These are phyloP conservation scores for Dothideomycetes sp. DNA, from an alignment of 2,329 filamentous ascomycete genomes.

Conservation along the genomic window DNA sequence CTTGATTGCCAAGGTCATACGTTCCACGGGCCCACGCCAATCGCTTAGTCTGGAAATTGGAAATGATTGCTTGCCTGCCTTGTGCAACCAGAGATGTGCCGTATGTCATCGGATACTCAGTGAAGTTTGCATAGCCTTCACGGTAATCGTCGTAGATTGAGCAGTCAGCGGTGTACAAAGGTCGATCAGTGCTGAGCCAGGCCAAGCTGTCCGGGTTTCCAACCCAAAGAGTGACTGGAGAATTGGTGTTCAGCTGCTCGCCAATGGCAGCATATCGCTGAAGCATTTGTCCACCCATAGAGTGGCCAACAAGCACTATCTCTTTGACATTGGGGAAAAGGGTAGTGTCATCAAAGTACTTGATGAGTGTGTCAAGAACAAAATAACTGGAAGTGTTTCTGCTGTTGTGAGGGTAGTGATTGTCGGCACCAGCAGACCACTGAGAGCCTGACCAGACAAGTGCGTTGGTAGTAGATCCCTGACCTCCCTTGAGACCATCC, in stretches of 20 bases:
- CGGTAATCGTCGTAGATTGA: slow-evolving; percentile 23
- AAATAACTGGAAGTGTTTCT: slow-evolving; percentile 20
- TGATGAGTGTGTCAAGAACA: slow-evolving; percentile 22
- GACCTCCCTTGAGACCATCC: slow-evolving; percentile 12
- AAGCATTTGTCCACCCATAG: slow-evolving; percentile 23
- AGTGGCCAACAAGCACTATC: slow-evolving; percentile 26
- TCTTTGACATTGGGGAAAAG: slow-evolving; percentile 25
- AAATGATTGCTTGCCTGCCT: slow-evolving; percentile 20
- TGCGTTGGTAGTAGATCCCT: slow-evolving; percentile 21
- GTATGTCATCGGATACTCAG: slow-evolving; percentile 21
- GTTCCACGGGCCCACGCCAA: slow-evolving; percentile 23
- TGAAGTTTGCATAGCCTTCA: slow-evolving; percentile 22
- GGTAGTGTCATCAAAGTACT: slow-evolving; percentile 23
- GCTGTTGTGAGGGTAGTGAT: slow-evolving; percentile 22
- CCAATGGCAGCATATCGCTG: slow-evolving; percentile 25
- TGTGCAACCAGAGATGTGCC: slow-evolving; percentile 16
- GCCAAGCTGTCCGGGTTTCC: slow-evolving; percentile 24
- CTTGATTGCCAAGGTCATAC: slow-evolving; percentile 23
- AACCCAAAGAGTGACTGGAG: slow-evolving; percentile 21
- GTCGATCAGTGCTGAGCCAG: slow-evolving; percentile 21
- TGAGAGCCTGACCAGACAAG: slow-evolving; percentile 23
- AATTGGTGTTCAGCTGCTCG: slow-evolving; percentile 13
- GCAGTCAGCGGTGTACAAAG: slow-evolving; percentile 19
- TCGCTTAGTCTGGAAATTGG: slow-evolving; percentile 22
- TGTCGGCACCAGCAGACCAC: slow-evolving; percentile 24